Base-by-base conservation (phyloP, 2,329 filamentous ascomycete genomes). In the Hymenotorrendiella dingleyae region DNA sequence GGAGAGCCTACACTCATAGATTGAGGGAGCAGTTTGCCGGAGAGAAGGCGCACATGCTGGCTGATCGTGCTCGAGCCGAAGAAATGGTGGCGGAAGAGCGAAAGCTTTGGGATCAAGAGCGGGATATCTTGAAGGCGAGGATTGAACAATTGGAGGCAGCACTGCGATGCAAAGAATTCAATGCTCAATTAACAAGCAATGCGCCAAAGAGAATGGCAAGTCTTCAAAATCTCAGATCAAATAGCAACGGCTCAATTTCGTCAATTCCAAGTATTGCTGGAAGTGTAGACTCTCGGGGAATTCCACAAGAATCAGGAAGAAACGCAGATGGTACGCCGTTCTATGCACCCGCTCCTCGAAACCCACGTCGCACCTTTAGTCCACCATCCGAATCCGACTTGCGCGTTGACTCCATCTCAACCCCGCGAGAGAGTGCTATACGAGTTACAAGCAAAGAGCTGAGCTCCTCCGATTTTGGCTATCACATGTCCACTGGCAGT, bases 61-160 rank as follows among this genome's bases (percentile, higher is more conserved):
- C 58, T 6, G 59, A 62, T 33, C 33, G 59, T 40, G 47, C 46
- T 10, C 47, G 59, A 21, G 43, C 48, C 21, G 54, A 59, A 26
- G 60, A 63, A 35, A 49, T 62, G 3, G 58, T 60, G 52, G 56
- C 46, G 2, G 59, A 62, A 40, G 60, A 63, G 52, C 38, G 59
- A 37, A 41, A 45, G 6, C 41, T 63, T n/a, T 63, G 59, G 58
- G 59, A 62, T 19, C 48, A 53, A 35, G 60, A 63, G 29, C 47
- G 59, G 20, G 36, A 44, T 11, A 40, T 50, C 4, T 43, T 60
- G 10, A 49, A 53, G 35, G 44, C 49, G n/a, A 45, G 49, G 28
- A 59, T 62, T 43, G 43, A 41, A 29, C 47, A 59, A 21, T 44
- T 62, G 26, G 59, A 62, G 38, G 43, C 36, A 10, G 42, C 47